Percentiles rank a stretch among this genome's conserved stretches.
phyloP scores from a whole-genome alignment of 345 rosid species.

The Bruguiera parviflora region DNA sequence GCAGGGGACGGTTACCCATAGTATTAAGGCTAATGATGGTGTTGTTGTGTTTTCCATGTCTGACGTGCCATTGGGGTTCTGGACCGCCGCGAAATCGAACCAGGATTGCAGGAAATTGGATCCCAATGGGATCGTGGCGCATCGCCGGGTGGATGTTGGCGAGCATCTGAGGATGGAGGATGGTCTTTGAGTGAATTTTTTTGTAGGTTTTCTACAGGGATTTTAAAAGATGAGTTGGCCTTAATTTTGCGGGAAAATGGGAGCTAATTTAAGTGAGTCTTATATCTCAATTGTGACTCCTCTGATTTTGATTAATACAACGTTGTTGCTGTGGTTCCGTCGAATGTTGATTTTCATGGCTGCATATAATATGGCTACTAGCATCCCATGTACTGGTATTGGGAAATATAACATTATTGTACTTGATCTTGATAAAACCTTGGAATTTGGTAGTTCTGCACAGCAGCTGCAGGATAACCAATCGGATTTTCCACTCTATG shows the following conservation, averaged over 20 bases:
- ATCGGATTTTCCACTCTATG: no score
- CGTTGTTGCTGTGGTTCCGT: background rate
- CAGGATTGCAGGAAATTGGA: slow-evolving; percentile 90
- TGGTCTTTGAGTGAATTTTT: slow-evolving; percentile 47
- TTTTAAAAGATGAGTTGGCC: background rate
- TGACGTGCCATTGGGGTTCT: slow-evolving; percentile 85
- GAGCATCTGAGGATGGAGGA: slow-evolving; percentile 92
- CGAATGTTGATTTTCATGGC: background rate
- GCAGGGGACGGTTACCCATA: slow-evolving; percentile 77
- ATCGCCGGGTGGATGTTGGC: slow-evolving; percentile 82
- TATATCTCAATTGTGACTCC: background rate
- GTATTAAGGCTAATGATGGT: slow-evolving; percentile 73
- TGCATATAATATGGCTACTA: no score
- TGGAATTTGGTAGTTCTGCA: no score
- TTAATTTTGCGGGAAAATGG: no score
- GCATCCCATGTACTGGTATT: no score
- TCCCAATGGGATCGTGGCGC: slow-evolving; percentile 78
- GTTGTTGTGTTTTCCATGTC: slow-evolving; percentile 87
- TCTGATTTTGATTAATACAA: background rate
- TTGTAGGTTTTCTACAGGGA: background rate
- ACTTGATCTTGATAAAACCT: no score
- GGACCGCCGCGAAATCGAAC: slow-evolving; percentile 68
- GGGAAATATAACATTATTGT: no score
- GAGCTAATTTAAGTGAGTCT: background rate
- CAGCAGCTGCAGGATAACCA: no score